These are phyloP conservation scores for Talaromyces liani DNA, from an alignment of 495 filamentous ascomycete species.

Conservation along the genomic window DNA sequence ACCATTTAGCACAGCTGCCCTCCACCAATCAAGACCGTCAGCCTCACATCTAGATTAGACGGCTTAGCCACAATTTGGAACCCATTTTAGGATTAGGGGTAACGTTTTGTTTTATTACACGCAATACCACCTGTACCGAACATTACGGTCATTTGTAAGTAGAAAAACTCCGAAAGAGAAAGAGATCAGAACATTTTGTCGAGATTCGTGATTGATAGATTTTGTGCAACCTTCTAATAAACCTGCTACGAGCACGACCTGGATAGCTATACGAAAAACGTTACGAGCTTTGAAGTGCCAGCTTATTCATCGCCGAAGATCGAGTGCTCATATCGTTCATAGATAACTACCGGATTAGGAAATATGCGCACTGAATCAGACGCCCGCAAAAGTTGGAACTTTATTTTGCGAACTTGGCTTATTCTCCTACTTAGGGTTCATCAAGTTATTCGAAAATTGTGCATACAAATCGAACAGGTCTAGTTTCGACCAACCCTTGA, in stretches of 20 bases:
- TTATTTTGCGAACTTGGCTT: neutral
- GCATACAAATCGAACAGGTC: neutral
- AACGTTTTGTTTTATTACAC: neutral
- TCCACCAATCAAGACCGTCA: neutral
- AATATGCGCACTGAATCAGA: neutral
- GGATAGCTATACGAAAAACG: neutral
- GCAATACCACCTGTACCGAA: neutral
- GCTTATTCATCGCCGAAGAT: neutral
- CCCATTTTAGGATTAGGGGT: neutral
- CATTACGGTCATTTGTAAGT: neutral
- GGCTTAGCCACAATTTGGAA: neutral
- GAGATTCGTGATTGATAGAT: neutral
- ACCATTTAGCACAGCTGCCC: neutral
- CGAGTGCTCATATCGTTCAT: neutral
- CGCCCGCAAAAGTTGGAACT: neutral
- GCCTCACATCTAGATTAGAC: neutral
- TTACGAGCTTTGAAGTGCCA: neutral
- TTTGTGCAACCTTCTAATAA: neutral
- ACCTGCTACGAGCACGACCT: neutral
- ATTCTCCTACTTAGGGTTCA: neutral
- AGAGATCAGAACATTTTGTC: neutral
- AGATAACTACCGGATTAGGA: neutral
- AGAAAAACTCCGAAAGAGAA: neutral
- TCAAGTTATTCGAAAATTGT: neutral
- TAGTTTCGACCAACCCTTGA: neutral